Base-by-base conservation (phyloP, 352 stramenopile species). In the Phytophthora parvispora region DNA sequence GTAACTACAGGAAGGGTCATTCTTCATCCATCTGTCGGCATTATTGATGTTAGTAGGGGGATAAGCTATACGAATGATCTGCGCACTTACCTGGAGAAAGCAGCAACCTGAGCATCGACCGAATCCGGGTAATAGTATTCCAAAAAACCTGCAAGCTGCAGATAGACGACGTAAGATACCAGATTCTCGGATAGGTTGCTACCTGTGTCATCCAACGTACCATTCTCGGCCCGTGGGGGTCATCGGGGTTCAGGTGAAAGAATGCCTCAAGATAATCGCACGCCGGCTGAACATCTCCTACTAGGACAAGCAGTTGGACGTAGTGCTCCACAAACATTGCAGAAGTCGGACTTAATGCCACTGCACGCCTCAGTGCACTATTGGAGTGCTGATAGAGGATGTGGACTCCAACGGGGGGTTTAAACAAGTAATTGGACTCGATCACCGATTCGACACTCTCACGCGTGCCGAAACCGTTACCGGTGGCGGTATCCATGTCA, bases 181-280 rank as follows among this genome's bases (percentile, higher is more conserved):
- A 78, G 34, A 58, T 20, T 1, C 6, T 58, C 53, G 62, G 36
- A 13, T 49, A 32, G 13, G 15, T 36, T 45, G 24, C 18, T 18
- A 34, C 6, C 50, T 49, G 6, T n/a, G 20, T 36, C 22, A 32
- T 51, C 25, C n/a, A 74, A 40, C 71, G n/a, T 82, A 95, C 88
- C 88, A 96, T 90, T 71, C 78, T 77, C 32, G 81, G 61, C 16
- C 75, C 85, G 48, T 94, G 88, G 2, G 87, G 86, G 55, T 94
- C 77, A 3, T 69, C 42, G 24, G 75, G 73, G 38, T 93, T 81
- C 42, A 67, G 60, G 34, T 90, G 78, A 61, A 89, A 92, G 29
- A 89, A 93, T 24, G 87, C 70, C 49, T 96, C 89, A 10, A 96
- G 63, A 42, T 87, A 87, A 68, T 96, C 86, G 18, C 81, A 92